phyloP scores from a whole-genome alignment of 495 filamentous ascomycete genomes.

The Talaromyces proteolyticus region DNA sequence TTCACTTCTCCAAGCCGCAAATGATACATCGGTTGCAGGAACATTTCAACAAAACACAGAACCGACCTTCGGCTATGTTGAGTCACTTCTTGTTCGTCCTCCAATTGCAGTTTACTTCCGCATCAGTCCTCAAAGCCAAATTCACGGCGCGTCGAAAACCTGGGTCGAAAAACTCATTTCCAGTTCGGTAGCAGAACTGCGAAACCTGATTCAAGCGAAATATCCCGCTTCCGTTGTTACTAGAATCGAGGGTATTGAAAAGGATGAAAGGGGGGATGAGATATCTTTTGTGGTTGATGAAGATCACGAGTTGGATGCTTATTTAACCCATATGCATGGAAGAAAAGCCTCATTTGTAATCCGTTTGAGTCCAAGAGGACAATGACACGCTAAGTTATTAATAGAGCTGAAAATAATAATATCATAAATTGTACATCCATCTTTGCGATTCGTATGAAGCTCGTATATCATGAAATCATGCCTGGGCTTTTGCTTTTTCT shows the following conservation, averaged over 20 bases:
- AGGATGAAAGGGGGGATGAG: slow-evolving; percentile 52
- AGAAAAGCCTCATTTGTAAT: slow-evolving; percentile 65
- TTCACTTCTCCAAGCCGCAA: slow-evolving; percentile 45
- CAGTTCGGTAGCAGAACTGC: slow-evolving; percentile 50
- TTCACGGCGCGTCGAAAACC: slow-evolving; percentile 38
- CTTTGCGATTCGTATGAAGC: slow-evolving; percentile 1
- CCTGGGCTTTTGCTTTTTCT: slow-evolving; percentile 15
- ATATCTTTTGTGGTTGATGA: slow-evolving; percentile 54
- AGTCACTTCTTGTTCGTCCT: slow-evolving; percentile 23
- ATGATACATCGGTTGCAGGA: slow-evolving; percentile 37
- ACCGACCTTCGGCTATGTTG: slow-evolving; percentile 30
- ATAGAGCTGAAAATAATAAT: not conserved
- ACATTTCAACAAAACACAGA: slow-evolving; percentile 32
- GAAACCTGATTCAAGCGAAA: slow-evolving; percentile 45
- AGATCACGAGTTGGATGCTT: slow-evolving; percentile 65
- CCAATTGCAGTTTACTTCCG: slow-evolving; percentile 60
- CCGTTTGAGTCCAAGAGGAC: slow-evolving; percentile 20
- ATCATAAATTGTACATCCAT: not conserved
- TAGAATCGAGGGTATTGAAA: slow-evolving; percentile 60
- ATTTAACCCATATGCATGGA: slow-evolving; percentile 55
- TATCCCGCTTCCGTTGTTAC: slow-evolving; percentile 49
- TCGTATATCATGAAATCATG: slow-evolving; percentile 5
- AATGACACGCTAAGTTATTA: not conserved
- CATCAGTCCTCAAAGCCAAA: slow-evolving; percentile 46
- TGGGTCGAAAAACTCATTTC: slow-evolving; percentile 59